phyloP scores from a whole-genome alignment of 495 filamentous ascomycete species.

The Hypoxylon fuscum region DNA sequence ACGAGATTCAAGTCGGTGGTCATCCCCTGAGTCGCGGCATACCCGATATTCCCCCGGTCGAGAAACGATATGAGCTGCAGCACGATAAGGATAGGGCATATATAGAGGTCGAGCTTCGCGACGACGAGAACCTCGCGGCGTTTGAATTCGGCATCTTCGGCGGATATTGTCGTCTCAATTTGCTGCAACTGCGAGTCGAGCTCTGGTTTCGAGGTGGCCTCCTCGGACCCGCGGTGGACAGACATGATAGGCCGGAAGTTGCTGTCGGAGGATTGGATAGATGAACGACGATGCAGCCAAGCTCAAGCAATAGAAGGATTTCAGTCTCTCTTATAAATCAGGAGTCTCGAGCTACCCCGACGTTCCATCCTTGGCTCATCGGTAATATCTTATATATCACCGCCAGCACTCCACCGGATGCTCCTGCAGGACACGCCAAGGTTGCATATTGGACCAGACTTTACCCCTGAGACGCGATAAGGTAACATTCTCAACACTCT shows the following conservation, averaged over 20 bases:
- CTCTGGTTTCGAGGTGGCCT: slow-evolving; percentile 27
- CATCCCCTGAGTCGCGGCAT: slow-evolving; percentile 53
- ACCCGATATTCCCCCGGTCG: slow-evolving; percentile 54
- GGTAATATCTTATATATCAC: slow-evolving; percentile 27
- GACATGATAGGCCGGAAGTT: slow-evolving; percentile 12
- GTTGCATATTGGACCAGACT: slow-evolving; percentile 1
- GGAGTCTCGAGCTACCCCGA: slow-evolving; percentile 22
- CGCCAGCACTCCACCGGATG: slow-evolving; percentile 20
- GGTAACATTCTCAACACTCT: background rate
- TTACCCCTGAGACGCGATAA: background rate
- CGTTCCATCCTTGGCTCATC: slow-evolving; percentile 28
- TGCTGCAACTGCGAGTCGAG: slow-evolving; percentile 24
- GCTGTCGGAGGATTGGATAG: background rate
- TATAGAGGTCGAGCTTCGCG: slow-evolving; percentile 52
- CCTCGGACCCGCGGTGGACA: slow-evolving; percentile 24
- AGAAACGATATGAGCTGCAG: slow-evolving; percentile 53
- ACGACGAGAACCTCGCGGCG: slow-evolving; percentile 41
- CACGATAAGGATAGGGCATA: slow-evolving; percentile 52
- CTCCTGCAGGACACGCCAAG: slow-evolving; percentile 23
- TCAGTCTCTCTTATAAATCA: slow-evolving; percentile 4
- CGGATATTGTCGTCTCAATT: slow-evolving; percentile 14
- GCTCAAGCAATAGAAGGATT: background rate
- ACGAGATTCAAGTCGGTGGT: slow-evolving; percentile 49
- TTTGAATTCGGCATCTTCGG: slow-evolving; percentile 35
- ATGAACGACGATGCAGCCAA: slow-evolving; percentile 6